Evolutionary conservation across 176 grass and related monocot species (phyloP).

Genomic region (Rhynchospora breviuscula): DNA sequence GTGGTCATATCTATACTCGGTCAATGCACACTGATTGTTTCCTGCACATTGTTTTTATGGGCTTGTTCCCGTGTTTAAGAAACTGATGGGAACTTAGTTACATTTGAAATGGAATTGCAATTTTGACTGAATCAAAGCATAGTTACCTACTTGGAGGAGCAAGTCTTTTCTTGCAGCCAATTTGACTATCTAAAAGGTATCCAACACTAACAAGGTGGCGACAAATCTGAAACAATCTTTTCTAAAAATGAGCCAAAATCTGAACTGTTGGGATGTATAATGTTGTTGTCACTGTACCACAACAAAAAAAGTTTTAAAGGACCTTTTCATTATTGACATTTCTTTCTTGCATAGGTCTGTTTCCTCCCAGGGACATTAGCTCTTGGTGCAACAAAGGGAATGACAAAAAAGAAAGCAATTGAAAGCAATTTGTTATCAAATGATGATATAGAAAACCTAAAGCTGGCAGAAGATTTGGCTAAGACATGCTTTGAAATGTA

Average conservation of each 20-base stretch:
- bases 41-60: not conserved
- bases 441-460: slow-evolving; percentile 86
- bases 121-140: not conserved
- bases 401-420: slow-evolving; percentile 74
- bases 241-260: not conserved
- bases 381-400: slow-evolving; percentile 90
- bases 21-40: not conserved
- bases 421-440: slow-evolving; percentile 58
- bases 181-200: not conserved
- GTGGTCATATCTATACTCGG: not conserved
- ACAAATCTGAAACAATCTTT: not conserved
- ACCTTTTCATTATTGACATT: not conserved
- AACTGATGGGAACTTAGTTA: not conserved
- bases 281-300: slow-evolving; percentile 14
- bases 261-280: slow-evolving; percentile 1
- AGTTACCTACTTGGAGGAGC: not conserved
- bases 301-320: not conserved
- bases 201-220: not conserved
- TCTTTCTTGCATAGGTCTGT: slow-evolving; percentile 65
- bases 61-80: not conserved
- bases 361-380: slow-evolving; percentile 95
- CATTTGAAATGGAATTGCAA: not conserved
- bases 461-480: slow-evolving; percentile 89
- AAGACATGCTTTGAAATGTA: slow-evolving; percentile 99
- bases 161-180: not conserved